Evolutionary conservation across 2,329 filamentous ascomycete species (phyloP).

Genomic region (Cadophora gregata): DNA sequence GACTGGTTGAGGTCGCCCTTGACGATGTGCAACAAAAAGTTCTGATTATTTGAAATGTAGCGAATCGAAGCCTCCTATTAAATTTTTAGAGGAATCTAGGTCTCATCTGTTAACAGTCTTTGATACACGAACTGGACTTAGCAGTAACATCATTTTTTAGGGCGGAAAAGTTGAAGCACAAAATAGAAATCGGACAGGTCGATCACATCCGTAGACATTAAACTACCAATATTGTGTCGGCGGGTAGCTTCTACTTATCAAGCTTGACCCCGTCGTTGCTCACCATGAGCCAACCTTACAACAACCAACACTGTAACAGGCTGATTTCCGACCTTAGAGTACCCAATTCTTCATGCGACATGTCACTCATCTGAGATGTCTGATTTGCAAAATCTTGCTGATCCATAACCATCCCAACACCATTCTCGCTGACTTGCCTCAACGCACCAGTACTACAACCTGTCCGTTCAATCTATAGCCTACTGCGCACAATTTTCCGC

Average conservation of each 20-base stretch:
- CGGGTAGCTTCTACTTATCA: neutral
- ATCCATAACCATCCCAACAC: no score
- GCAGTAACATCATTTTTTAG: no score
- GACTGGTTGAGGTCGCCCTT: neutral
- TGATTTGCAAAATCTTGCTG: no score
- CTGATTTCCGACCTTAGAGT: no score
- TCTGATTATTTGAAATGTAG: neutral
- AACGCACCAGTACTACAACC: neutral
- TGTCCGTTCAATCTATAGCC: neutral
- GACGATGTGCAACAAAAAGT: conserved; percentile 10
- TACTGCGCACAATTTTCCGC: conserved; percentile 8
- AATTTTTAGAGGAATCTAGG: no score
- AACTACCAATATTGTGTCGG: neutral
- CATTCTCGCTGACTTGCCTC: neutral
- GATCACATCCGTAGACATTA: no score
- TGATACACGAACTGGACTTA: no score
- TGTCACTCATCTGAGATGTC: neutral
- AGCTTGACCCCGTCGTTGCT: neutral
- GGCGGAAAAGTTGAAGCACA: no score
- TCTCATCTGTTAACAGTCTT: no score
- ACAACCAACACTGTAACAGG: no score
- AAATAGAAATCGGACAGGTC: no score
- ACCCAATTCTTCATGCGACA: no score
- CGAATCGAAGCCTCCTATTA: neutral
- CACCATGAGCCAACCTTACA: neutral